Conservation (phyloP, 2,329 filamentous ascomycete species). For the Aspergillus ustus region DNA sequence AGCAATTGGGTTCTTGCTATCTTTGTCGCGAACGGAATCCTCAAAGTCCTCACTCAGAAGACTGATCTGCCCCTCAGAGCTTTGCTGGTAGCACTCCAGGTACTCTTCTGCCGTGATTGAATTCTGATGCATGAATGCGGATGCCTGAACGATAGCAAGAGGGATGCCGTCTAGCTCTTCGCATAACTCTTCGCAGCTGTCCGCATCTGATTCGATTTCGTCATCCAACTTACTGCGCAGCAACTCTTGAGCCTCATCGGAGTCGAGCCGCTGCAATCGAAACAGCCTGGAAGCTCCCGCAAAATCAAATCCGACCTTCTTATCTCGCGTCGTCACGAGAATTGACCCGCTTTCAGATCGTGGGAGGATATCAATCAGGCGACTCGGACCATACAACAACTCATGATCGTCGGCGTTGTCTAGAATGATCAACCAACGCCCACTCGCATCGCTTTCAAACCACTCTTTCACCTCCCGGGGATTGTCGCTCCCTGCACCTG, state of each 20-base stretch:
- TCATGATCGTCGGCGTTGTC: slow-evolving; percentile 10
- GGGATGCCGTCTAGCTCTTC: slow-evolving; percentile 6
- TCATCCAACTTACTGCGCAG: background rate
- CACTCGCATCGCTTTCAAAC: slow-evolving; percentile 4
- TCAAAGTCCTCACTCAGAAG: slow-evolving; percentile 4
- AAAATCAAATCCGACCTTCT: slow-evolving; percentile 5
- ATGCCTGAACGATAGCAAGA: slow-evolving; percentile 8
- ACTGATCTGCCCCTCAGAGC: background rate
- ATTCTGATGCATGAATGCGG: slow-evolving; percentile 11
- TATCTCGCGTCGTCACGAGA: slow-evolving; percentile 3
- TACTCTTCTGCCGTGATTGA: background rate
- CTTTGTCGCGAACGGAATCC: background rate
- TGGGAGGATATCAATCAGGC: background rate
- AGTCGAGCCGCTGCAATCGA: background rate
- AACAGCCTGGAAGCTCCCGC: background rate
- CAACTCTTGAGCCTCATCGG: background rate
- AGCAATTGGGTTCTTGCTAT: slow-evolving; percentile 6
- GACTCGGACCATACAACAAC: background rate
- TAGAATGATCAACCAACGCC: slow-evolving; percentile 1
- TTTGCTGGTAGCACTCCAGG: background rate
- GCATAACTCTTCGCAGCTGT: background rate
- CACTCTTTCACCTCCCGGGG: background rate
- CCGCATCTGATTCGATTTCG: background rate
- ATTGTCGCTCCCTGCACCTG: background rate
- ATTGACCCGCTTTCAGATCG: slow-evolving; percentile 7